phyloP scores from a whole-genome alignment of 2,329 filamentous ascomycete genomes.

The Mollisia scopiformis region DNA sequence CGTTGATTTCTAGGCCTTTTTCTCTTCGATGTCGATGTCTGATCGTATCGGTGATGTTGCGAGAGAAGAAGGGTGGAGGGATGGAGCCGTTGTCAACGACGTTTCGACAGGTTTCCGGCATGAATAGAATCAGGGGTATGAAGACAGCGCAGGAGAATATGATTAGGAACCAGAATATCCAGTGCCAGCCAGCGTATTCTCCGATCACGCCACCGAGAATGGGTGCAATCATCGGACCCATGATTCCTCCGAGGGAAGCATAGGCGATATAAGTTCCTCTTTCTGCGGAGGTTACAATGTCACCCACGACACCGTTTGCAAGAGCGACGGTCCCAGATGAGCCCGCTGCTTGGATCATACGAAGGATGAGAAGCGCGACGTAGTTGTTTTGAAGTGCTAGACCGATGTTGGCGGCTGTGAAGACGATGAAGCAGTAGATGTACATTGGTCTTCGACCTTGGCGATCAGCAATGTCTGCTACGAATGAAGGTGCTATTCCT shows the following conservation, averaged over 20 bases:
- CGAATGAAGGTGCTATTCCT: slow-evolving; percentile 58
- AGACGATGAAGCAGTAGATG: slow-evolving; percentile 54
- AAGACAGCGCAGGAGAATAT: slow-evolving; percentile 19
- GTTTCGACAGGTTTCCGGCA: slow-evolving; percentile 28
- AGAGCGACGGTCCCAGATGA: slow-evolving; percentile 63
- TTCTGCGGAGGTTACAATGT: slow-evolving; percentile 64
- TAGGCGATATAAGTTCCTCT: slow-evolving; percentile 67
- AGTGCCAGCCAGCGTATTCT: slow-evolving; percentile 30
- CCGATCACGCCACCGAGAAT: slow-evolving; percentile 28
- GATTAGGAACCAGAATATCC: slow-evolving; percentile 54
- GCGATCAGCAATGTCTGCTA: slow-evolving; percentile 57
- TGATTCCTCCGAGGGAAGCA: slow-evolving; percentile 42
- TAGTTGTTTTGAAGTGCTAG: slow-evolving; percentile 54
- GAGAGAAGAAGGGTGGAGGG: slow-evolving; percentile 57
- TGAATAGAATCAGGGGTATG: slow-evolving; percentile 20
- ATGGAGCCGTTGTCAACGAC: slow-evolving; percentile 43
- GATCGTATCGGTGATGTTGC: slow-evolving; percentile 50
- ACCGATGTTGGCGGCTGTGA: slow-evolving; percentile 56
- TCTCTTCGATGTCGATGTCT: slow-evolving; percentile 19
- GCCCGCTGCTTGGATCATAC: slow-evolving; percentile 50
- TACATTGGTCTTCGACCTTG: slow-evolving; percentile 58
- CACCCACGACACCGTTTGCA: slow-evolving; percentile 61
- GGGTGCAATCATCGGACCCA: slow-evolving; percentile 33
- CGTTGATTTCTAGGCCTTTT: slow-evolving; percentile 15
- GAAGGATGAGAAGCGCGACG: slow-evolving; percentile 49